Evolutionary conservation across 2,329 filamentous ascomycete genomes (phyloP), one percentile per base, ranked within the genome.

Genomic region (Ophiostoma ips): DNA sequence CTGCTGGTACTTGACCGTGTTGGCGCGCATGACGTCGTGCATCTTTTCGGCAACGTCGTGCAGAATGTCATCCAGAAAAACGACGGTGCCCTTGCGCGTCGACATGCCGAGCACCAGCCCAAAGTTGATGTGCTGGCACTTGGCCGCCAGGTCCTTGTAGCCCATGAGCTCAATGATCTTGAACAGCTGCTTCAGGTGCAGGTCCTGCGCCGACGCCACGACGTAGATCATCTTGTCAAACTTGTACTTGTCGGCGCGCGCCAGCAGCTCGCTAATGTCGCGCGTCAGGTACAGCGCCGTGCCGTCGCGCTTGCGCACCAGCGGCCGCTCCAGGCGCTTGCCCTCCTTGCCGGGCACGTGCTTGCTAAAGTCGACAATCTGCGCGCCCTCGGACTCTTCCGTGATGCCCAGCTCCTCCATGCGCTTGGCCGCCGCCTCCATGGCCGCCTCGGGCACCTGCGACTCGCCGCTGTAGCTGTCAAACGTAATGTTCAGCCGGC

Each of bases 11-110:
- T 98, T 98, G 62, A 76, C 73, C 59, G 84, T 75, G 65, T 96
- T 96, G 70, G 83, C 84, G 66, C 72, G 79, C 92, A 98, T 98
- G 48, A 94, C 87, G 54, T 95, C 87, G 72, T 96, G 90, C 92
- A 98, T 98, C 68, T 89, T 87, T 50, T 95, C 90, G 60, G 79
- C 82, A 8, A 94, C 87, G 58, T 89, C 84, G 37, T 76, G 73
- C 51, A 89, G 71, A 58, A 88, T 87, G 58, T 85, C 81, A 59
- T 82, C 72, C 37, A 77, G 62, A 68, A 86, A 87, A 65, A 84
- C 84, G 58, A 87, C 84, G 0, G 82, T 87, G 53, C 82, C 82
- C 62, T 75, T 81, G 57, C 76, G 77, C 56, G 77, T 86, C 66
- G 71, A 83, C 81, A 83, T 84, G 49, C 76, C 83, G 50, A 80